Base-by-base conservation (phyloP, 768 basidiomycete species). In the Hericium rajendrae region DNA sequence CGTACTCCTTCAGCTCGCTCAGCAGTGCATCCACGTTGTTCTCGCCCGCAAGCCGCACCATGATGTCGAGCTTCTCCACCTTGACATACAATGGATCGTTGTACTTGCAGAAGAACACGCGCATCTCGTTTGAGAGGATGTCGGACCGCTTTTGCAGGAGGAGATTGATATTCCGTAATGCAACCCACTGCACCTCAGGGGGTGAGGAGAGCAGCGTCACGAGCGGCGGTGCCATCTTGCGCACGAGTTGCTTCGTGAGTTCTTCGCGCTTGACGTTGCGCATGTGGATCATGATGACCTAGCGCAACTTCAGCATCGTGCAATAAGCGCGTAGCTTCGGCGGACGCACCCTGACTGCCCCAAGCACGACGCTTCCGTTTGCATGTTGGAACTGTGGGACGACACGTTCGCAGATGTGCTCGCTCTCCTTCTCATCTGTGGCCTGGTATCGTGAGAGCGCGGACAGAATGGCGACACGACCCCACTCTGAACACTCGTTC, bases 101-200 rank as follows among this genome's bases (percentile, higher is more conserved):
- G 74, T 99, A 98, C 71, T 99, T 99, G 84, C 95, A 97, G 78
- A 98, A 99, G 71, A 99, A 99, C 18, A 99, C 97, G 48, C 94
- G 82, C 91, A 99, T 94, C 71, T 99, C 95, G 71, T 90, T 97
- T 6, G 87, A 82, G 9, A 99, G 81, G 58, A 97, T 78, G 60
- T 94, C 93, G 2, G 91, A 73, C 4, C 92, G 85, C 67, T 95
- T 95, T 71, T 99, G 95, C 2, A 99, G 82, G 26, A 99, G 78
- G 28, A 99, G 82, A 66, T 97, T 97, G 75, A 98, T 93, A 67
- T 97, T 97, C 28, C 97, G 84, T 54, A 99, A 75, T 0, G 94
- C 93, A 52, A 98, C 95, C 94, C 95, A 99, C 71, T 99, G 97
- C 0, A 98, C 91, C 67, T 99, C 97, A 0, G 95, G 94, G 3